Percentiles rank a stretch among this genome's conserved stretches.
These are phyloP conservation scores for Hortaea sp. DNA, from an alignment of 2,329 filamentous ascomycete species.

Conservation along the genomic window DNA sequence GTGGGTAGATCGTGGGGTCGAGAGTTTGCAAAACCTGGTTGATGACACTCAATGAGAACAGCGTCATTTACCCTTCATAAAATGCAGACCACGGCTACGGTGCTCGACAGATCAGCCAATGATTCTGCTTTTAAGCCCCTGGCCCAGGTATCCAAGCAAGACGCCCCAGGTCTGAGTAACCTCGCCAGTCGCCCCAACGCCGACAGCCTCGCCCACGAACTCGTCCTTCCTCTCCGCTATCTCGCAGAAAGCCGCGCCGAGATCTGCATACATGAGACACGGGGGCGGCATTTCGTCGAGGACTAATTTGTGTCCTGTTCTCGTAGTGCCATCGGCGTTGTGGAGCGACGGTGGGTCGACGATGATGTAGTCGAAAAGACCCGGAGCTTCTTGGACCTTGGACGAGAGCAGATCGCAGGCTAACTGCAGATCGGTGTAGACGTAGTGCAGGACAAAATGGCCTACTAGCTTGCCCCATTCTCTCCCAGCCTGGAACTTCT, in stretches of 20 bases:
- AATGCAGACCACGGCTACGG: too few species aligned
- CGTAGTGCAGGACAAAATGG: slow-evolving; percentile 8
- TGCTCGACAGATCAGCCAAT: slow-evolving; percentile 3
- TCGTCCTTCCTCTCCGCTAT: slow-evolving; percentile 11
- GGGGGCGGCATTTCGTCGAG: slow-evolving; percentile 4
- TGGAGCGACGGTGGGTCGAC: slow-evolving; percentile 10
- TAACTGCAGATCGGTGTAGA: slow-evolving; percentile 9
- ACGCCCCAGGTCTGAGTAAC: slow-evolving; percentile 9
- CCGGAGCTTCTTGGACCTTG: background rate
- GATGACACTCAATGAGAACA: too few species aligned
- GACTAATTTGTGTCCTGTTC: slow-evolving; percentile 10
- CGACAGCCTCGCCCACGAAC: slow-evolving; percentile 9
- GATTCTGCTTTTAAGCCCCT: slow-evolving; percentile 8
- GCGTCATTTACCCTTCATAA: too few species aligned
- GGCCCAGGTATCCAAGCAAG: slow-evolving; percentile 6
- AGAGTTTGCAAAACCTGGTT: too few species aligned
- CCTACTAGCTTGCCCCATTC: background rate
- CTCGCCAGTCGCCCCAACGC: slow-evolving; percentile 11
- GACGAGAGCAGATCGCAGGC: slow-evolving; percentile 5
- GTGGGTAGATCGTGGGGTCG: too few species aligned
- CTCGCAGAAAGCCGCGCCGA: slow-evolving; percentile 13
- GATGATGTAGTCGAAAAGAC: slow-evolving; percentile 8
- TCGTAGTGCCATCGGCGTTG: slow-evolving; percentile 8
- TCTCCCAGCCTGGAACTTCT: background rate
- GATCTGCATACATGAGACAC: slow-evolving; percentile 13